phyloP scores from a whole-genome alignment of 345 rosid genomes.

The Syzygium jambos region DNA sequence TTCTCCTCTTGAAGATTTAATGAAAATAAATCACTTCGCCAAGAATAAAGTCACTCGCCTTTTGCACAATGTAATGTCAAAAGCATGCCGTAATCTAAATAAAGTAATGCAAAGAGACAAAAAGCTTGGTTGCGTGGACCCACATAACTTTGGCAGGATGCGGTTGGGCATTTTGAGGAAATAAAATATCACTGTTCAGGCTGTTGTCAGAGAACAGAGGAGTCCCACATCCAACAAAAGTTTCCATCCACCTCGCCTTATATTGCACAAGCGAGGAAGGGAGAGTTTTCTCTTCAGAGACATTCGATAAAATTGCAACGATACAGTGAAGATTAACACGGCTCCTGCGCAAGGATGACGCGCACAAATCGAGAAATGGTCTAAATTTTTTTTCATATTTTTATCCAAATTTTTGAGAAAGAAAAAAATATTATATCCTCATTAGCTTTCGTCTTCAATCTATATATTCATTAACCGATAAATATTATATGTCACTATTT shows the following conservation, averaged over 20 bases:
- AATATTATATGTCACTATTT: no score
- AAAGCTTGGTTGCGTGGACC: background rate
- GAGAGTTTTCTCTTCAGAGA: background rate
- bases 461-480: no score
- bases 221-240: background rate
- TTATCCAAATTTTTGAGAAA: background rate
- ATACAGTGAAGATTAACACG: background rate
- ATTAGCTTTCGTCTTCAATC: no score
- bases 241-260: rapidly evolving
- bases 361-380: background rate
- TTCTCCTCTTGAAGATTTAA: no score
- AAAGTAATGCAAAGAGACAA: background rate
- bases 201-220: background rate
- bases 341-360: background rate
- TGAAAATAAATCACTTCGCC: no score
- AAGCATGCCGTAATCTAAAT: no score
- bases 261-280: background rate
- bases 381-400: background rate
- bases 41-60: no score
- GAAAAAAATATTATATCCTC: no score
- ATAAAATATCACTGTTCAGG: background rate
- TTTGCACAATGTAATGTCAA: no score
- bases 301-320: background rate
- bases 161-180: background rate
- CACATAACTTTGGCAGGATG: background rate